phyloP scores from a whole-genome alignment of 1,284 basidiomycete genomes.

The Porodaedalea pini region DNA sequence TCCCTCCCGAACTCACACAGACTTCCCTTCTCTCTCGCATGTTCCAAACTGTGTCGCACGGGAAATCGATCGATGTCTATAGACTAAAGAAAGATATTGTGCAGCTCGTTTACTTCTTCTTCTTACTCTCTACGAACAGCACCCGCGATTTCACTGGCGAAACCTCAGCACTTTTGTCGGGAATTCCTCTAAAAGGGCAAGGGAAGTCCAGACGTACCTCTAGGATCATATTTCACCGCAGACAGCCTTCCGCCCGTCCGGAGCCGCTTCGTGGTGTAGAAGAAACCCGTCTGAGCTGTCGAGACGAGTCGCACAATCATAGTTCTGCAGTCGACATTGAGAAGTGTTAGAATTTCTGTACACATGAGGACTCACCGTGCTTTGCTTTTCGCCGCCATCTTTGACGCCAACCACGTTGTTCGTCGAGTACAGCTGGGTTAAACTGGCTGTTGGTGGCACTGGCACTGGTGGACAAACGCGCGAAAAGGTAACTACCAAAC shows the following conservation, averaged over 20 bases:
- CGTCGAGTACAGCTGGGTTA: too few species aligned
- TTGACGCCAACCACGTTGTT: too few species aligned
- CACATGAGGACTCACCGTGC: conserved; percentile 40
- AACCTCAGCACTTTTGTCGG: background rate
- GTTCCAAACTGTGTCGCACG: too few species aligned
- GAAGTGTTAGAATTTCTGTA: background rate
- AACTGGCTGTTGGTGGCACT: too few species aligned
- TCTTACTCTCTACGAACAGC: conserved; percentile 76
- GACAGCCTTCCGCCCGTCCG: conserved; percentile 71
- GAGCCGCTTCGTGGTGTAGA: conserved; percentile 78
- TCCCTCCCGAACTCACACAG: too few species aligned
- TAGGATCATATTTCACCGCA: conserved; percentile 86
- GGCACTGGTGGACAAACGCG: too few species aligned
- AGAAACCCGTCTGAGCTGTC: conserved; percentile 86
- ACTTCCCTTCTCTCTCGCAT: too few species aligned
- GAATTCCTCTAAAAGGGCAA: background rate
- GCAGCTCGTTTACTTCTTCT: conserved; percentile 63
- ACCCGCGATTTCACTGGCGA: conserved; percentile 64
- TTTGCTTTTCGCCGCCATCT: conserved; percentile 54
- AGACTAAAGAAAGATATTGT: too few species aligned
- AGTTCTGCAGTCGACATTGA: conserved; percentile 47
- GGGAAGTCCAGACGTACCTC: conserved; percentile 47
- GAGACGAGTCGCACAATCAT: conserved; percentile 83
- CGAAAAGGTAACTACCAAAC: too few species aligned
- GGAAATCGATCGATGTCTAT: too few species aligned